Conservation (phyloP, 208 protist genomes). For the Porcisia hertigi region DNA sequence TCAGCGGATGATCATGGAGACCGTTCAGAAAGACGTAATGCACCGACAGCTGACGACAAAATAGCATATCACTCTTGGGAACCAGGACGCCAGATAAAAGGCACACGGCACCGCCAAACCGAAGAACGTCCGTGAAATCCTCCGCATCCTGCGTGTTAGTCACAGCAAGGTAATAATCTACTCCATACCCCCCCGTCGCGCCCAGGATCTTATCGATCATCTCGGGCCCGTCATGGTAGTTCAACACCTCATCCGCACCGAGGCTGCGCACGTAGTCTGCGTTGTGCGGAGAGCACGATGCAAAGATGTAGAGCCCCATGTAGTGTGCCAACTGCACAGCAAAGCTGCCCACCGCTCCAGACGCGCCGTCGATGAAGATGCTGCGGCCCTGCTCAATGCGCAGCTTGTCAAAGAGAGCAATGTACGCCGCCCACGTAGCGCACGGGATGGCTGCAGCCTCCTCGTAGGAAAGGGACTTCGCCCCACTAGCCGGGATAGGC, state of each 20-base stretch:
- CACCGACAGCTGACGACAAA: constrained; percentile 60
- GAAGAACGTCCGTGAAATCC: constrained; percentile 43
- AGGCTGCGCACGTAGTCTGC: constrained; percentile 48
- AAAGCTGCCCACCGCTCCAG: constrained; percentile 68
- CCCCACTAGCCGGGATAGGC: constrained; percentile 34
- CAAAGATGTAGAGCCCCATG: constrained; percentile 62
- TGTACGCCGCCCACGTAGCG: constrained; percentile 65
- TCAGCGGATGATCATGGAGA: constrained; percentile 35
- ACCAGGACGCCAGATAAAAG: constrained; percentile 48
- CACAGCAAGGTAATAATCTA: constrained; percentile 79
- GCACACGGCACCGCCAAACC: constrained; percentile 76
- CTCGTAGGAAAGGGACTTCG: constrained; percentile 49
- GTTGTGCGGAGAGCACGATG: constrained; percentile 59
- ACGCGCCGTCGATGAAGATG: constrained; percentile 78
- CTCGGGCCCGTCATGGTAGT: constrained; percentile 47
- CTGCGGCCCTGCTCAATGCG: constrained; percentile 53
- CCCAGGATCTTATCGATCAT: constrained; percentile 37
- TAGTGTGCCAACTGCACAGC: constrained; percentile 83
- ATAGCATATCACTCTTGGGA: constrained; percentile 39
- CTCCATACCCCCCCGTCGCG: constrained; percentile 37
- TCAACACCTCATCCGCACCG: constrained; percentile 68
- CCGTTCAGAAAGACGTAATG: constrained; percentile 63
- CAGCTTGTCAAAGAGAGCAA: constrained; percentile 80
- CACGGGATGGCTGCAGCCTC: constrained; percentile 70
- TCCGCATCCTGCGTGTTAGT: constrained; percentile 39